Percentiles rank a stretch among this genome's conserved stretches.
Evolutionary conservation across 2,329 filamentous ascomycete species (phyloP).

Genomic region (Apiospora koreana): DNA sequence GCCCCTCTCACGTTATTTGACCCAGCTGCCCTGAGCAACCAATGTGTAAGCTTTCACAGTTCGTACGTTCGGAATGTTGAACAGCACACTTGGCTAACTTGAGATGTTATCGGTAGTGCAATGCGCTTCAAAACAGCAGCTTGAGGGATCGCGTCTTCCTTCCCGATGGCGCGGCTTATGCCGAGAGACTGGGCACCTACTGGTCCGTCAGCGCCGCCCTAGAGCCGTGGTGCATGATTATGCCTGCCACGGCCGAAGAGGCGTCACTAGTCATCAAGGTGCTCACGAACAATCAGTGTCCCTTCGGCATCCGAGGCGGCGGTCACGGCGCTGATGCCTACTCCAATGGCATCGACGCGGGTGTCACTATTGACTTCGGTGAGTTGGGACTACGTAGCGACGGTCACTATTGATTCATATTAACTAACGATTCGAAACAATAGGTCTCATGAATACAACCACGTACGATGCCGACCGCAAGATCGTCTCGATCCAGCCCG

Average conservation of each 20-base stretch:
- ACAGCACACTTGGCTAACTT: too few relatives aligned
- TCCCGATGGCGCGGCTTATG: background rate
- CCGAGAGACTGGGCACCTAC: constrained; percentile 33
- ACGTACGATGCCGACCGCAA: constrained; percentile 28
- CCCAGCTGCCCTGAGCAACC: too few relatives aligned
- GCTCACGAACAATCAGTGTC: constrained; percentile 30
- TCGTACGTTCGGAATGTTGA: too few relatives aligned
- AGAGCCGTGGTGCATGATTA: constrained; percentile 37
- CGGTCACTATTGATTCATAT: too few relatives aligned
- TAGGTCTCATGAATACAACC: constrained; percentile 30
- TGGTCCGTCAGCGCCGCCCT: constrained; percentile 39
- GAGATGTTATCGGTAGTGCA: background rate
- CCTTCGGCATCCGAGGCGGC: constrained; percentile 40
- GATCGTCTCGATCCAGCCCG: constrained; percentile 32
- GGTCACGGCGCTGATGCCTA: constrained; percentile 27
- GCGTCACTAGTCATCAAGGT: constrained; percentile 37
- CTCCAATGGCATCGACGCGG: constrained; percentile 22
- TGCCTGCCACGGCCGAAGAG: constrained; percentile 36
- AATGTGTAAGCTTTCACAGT: too few relatives aligned
- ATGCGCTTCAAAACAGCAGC: background rate
- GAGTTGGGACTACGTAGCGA: too few relatives aligned
- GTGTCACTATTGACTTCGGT: constrained; percentile 21
- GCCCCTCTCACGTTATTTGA: too few relatives aligned
- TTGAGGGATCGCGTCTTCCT: background rate
- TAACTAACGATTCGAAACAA: too few relatives aligned